phyloP scores from a whole-genome alignment of 2,329 filamentous ascomycete genomes.

The Passalora sequoiae region DNA sequence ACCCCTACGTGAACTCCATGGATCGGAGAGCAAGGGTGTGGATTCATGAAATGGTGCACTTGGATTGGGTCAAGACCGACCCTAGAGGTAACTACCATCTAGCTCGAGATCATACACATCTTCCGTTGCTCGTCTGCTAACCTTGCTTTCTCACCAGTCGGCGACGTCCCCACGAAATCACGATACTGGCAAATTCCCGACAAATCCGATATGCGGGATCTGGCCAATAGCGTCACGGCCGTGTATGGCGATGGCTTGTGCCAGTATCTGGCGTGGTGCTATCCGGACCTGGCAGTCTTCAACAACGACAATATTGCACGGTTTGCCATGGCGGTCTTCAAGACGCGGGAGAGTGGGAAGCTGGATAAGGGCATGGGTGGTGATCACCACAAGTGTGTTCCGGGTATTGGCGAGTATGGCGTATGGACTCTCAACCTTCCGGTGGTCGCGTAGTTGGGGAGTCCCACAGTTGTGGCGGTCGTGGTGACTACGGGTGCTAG shows the following conservation, averaged over 20 bases:
- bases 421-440: no score
- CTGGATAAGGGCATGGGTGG: no score
- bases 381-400: no score
- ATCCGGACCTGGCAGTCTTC: not conserved
- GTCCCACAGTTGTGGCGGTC: no score
- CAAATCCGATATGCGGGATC: no score
- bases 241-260: not conserved
- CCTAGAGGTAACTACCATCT: not conserved
- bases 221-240: not conserved
- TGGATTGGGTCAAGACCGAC: not conserved
- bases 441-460: no score
- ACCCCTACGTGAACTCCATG: not conserved
- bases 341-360: no score
- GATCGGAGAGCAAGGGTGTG: not conserved
- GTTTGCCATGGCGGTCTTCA: not conserved
- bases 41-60: not conserved
- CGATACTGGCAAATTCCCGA: no score
- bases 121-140: no score
- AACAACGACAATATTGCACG: not conserved
- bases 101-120: no score
- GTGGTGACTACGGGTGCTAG: no score
- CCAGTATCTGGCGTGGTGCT: not conserved
- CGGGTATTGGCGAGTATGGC: no score
- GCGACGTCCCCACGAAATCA: not conserved
- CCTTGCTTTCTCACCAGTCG: not conserved